Evolutionary conservation across 257 asterid genomes (phyloP), one percentile per base, ranked within the genome.

Genomic region (Pogostemon cablin): DNA sequence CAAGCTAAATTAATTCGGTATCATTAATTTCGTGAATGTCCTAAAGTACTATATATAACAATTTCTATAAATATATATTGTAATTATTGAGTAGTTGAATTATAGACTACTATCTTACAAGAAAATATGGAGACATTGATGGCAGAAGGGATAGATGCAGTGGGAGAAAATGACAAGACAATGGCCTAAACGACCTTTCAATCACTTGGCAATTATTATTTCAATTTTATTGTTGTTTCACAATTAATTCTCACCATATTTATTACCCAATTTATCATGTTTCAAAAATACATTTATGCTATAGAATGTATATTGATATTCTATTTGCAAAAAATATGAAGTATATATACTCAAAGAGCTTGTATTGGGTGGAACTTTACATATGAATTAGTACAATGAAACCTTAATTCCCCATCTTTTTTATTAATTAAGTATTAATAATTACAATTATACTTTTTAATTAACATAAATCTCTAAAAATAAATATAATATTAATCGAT

Each of bases 191-290:
- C 56, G 55, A 66, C 66, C 77, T 78, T 56, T 78, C 78, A 78
- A 73, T 78, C 82, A 78, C 78, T 67, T 60, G 48, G 5, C 76
- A 74, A 80, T 76, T 75, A 72, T 75, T 58, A 41, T 76, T 63
- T 70, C 65, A 0, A 46, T 34, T 15, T 49, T 62, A 41, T 57
- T 46, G 46, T 42, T 65, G 50, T 70, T 69, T 55, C 39, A 12
- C 55, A 15, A 6, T 49, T 25, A 25, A 62, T 61, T 20, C 25
- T 20, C 32, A 7, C 48, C 57, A 40, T 40, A 62, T 72, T 50
- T 9, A 62, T 59, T 11, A 46, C 67, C 55, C 25, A 20, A 20
- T 20, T 20, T 20, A 20, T 20, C 25, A 20, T 20, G 25, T 20
- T 20, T 20, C 25, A 20, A 20, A 20, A 20, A 20, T 20, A 20